Base-by-base conservation (phyloP, 257 asterid genomes). In the Jacaranda mimosifolia region DNA sequence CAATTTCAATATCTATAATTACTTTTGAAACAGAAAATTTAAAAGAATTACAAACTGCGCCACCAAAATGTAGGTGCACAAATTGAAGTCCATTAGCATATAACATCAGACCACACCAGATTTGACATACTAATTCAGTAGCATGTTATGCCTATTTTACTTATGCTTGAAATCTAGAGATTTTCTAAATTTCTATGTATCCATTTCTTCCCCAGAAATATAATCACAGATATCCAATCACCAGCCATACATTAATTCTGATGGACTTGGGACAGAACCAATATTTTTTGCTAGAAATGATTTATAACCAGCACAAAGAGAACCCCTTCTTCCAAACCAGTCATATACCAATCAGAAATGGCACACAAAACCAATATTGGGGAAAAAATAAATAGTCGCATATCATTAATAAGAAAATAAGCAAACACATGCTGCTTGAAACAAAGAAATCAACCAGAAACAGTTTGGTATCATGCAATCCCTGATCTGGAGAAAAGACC, bases 391-490 rank as follows among this genome's bases (percentile, higher is more conserved):
- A 14, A 59, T 7, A 38, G 9, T 14, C 7, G 19, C 56, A 57
- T 4, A 17, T 38, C 4, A 19, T 17, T 12, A 9, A 52, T 49
- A n/a, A 55, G 9, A 18, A 55, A 12, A 55, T n/a, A 53, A 57
- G 35, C 62, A 63, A 45, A 6, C 40, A 15, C 49, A 19, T 32
- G 56, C 40, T 18, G 45, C n/a, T 51, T 63, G 46, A 53, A 55
- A 64, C 53, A 63, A 21, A 18, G 57, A 73, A 55, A 57, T 19
- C 60, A 58, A 65, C 60, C 72, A 72, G 32, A 63, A 63, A 63
- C 15, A 40, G 64, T 48, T n/a, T 19, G 38, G 9, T 35, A 58
- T 49, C 68, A 74, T 6, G 73, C 42, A 58, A 79, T 60, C 53
- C 36, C 9, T 55, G 6, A 59, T 48, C 65, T 13, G 48, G 68